These are phyloP conservation scores for Primulina tabacum DNA, from an alignment of 257 asterid species.

Conservation along the genomic window DNA sequence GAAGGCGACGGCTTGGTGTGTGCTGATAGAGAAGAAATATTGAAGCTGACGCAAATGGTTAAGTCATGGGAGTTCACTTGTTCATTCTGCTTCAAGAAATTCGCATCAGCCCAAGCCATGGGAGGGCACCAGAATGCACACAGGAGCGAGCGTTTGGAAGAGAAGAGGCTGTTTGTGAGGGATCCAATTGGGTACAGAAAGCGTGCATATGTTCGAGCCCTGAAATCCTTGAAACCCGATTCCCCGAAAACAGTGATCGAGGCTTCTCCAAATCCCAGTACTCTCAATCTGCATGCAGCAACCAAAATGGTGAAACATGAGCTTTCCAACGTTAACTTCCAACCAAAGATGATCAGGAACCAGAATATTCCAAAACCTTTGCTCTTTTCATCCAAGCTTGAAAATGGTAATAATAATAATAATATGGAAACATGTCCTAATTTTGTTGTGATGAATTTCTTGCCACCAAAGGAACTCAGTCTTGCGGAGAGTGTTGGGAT, in stretches of 20 bases:
- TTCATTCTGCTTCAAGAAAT: constrained; percentile 51
- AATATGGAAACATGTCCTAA: neutral
- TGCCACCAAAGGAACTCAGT: constrained; percentile 35
- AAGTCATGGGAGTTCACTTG: constrained; percentile 53
- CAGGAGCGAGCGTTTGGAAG: constrained; percentile 41
- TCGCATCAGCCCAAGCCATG: constrained; percentile 56
- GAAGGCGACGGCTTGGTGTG: neutral
- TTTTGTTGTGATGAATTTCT: constrained; percentile 22
- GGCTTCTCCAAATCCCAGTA: neutral
- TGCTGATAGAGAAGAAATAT: constrained; percentile 26
- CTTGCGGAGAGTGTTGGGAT: constrained; percentile 28
- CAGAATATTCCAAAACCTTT: neutral
- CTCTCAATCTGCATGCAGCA: constrained; percentile 26
- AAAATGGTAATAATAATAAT: neutral
- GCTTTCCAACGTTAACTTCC: constrained; percentile 4
- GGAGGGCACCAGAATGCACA: constrained; percentile 62
- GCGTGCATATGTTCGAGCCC: constrained; percentile 32
- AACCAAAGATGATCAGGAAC: neutral
- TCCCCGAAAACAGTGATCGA: neutral
- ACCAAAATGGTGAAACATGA: constrained; percentile 19
- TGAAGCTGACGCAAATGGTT: constrained; percentile 33
- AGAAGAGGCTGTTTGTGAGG: constrained; percentile 34
- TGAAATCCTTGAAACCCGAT: constrained; percentile 12
- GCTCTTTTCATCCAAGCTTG: neutral
- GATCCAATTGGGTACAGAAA: constrained; percentile 43